Base-by-base conservation (phyloP, 306 rosid genomes). In the Quercus aquifolioides region DNA sequence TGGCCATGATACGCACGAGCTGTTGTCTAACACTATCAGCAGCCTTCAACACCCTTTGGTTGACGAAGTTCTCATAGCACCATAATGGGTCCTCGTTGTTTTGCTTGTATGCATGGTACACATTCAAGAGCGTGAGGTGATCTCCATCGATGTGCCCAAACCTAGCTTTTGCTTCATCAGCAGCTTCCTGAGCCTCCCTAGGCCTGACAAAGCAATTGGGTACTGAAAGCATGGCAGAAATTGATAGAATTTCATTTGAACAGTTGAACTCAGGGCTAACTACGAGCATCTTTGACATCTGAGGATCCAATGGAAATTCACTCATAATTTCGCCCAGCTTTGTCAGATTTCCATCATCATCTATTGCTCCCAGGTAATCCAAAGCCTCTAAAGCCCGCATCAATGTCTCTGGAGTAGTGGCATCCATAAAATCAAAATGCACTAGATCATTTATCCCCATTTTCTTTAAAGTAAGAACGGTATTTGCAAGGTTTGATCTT, bases 141-240 rank as follows among this genome's bases (percentile, higher is more conserved):
- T 94, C 97, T 75, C 99, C 99, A 78, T 94, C 97, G 33, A 94
- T 86, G 90, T 94, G 97, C 71, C 97, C 99, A 77, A 94, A 94
- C 91, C 91, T 88, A 83, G 99, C 97, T 84, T 94, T 94, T 0
- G 99, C 99, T 87, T 94, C 97, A 62, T 94, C 95, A 4, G 99
- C 97, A 78, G 97, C 94, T 90, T 91, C 92, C 71, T 88, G 91
- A 84, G 99, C 97, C 97, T 94, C 99, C 92, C 97, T 94, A 90
- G 99, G 99, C 99, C 99, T 95, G 90, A 94, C 93, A 92, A 94
- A 94, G 95, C 99, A 94, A 90, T 94, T 94, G 94, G 97, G 97
- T 92, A 94, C 98, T 92, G 97, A 94, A 28, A 94, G 91, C 99
- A 91, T 91, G 81, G 99, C 97, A 56, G 97, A 92, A 63, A 94